phyloP scores from a whole-genome alignment of 2,329 filamentous ascomycete genomes.

The Talaromyces rugulosus region DNA sequence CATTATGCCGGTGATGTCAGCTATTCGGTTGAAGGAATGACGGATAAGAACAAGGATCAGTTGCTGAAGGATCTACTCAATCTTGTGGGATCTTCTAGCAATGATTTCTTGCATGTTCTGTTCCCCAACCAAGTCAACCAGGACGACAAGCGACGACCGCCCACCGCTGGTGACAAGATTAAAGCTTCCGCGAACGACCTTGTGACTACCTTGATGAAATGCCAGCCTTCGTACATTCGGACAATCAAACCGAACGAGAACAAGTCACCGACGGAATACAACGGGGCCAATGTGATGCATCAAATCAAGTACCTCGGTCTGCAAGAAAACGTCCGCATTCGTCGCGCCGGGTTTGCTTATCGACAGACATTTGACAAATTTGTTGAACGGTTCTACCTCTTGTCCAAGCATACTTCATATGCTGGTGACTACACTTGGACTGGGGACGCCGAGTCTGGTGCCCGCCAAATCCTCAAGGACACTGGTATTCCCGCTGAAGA shows the following conservation, averaged over 20 bases:
- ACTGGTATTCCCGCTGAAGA: slow-evolving; percentile 93
- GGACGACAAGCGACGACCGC: slow-evolving; percentile 89
- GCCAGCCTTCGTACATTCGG: slow-evolving; percentile 93
- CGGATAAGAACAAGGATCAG: slow-evolving; percentile 99
- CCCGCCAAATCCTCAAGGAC: slow-evolving; percentile 90
- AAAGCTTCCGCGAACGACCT: slow-evolving; percentile 90
- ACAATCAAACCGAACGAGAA: slow-evolving; percentile 99
- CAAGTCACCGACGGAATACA: slow-evolving; percentile 92
- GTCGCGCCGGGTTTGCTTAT: slow-evolving; percentile 92
- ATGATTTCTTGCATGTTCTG: slow-evolving; percentile 78
- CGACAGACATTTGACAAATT: slow-evolving; percentile 98
- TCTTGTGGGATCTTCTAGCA: slow-evolving; percentile 76
- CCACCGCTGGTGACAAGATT: slow-evolving; percentile 94
- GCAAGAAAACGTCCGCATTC: slow-evolving; percentile 98
- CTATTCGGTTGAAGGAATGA: slow-evolving; percentile 94
- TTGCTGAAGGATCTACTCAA: slow-evolving; percentile 89
- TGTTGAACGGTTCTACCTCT: slow-evolving; percentile 90
- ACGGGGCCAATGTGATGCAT: slow-evolving; percentile 85
- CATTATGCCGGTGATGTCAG: slow-evolving; percentile 97
- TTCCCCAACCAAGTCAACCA: slow-evolving; percentile 94
- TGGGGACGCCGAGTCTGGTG: slow-evolving; percentile 79
- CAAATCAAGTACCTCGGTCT: slow-evolving; percentile 98
- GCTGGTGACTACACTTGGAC: slow-evolving; percentile 97
- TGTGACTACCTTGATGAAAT: slow-evolving; percentile 94
- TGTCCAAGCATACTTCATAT: slow-evolving; percentile 92